Percentiles rank a stretch among this genome's conserved stretches.
Evolutionary conservation across 2,329 filamentous ascomycete genomes (phyloP).

Genomic region (Talaromyces pinophilus): DNA sequence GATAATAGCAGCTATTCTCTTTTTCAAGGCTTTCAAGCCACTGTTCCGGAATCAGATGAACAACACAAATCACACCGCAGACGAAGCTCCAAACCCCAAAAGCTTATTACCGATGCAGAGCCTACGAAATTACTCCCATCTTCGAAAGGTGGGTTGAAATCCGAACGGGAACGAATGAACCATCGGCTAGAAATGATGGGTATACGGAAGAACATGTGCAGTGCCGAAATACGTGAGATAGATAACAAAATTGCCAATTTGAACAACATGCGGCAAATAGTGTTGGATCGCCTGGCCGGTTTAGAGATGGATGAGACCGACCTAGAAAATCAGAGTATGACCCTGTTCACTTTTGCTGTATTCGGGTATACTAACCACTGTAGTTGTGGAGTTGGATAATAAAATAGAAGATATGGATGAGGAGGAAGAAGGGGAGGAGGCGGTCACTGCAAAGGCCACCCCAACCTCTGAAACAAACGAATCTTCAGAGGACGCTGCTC

Average conservation of each 20-base stretch:
- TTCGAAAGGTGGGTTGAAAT: conserved; percentile 71
- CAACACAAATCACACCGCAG: conserved; percentile 69
- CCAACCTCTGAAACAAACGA: conserved; percentile 42
- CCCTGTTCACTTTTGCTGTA: neutral
- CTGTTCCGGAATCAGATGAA: conserved; percentile 70
- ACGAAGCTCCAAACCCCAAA: conserved; percentile 72
- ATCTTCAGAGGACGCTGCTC: conserved; percentile 54
- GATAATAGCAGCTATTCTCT: conserved; percentile 83
- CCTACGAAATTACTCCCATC: conserved; percentile 60
- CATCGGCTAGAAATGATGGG: conserved; percentile 88
- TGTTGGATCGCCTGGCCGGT: conserved; percentile 79
- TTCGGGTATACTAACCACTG: conserved; percentile 2
- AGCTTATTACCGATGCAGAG: conserved; percentile 65
- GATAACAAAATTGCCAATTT: conserved; percentile 96
- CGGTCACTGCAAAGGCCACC: conserved; percentile 47
- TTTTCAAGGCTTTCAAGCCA: conserved; percentile 95
- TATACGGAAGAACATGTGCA: conserved; percentile 95
- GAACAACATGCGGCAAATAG: conserved; percentile 86
- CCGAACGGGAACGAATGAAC: conserved; percentile 75
- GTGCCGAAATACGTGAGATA: conserved; percentile 91
- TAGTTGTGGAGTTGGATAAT: conserved; percentile 61
- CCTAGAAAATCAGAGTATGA: conserved; percentile 81
- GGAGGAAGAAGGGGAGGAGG: conserved; percentile 47
- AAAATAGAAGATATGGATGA: conserved; percentile 61
- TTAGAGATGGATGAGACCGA: conserved; percentile 89